These are phyloP conservation scores for Fraxinus anomala DNA, from an alignment of 257 asterid species.

Conservation along the genomic window DNA sequence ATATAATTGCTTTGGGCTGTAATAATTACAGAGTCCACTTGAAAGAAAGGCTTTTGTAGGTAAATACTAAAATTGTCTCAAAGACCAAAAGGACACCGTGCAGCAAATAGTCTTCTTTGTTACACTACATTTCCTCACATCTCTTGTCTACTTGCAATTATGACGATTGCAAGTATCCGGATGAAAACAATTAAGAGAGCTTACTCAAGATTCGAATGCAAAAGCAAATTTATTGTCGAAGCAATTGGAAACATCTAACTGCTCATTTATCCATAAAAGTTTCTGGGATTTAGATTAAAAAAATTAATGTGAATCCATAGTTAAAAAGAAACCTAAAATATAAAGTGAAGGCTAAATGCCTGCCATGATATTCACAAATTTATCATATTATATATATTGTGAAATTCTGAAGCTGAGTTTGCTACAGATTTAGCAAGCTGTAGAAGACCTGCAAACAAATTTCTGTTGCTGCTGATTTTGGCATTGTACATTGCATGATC, in stretches of 20 bases:
- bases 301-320: too few species aligned
- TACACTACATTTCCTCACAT: too few species aligned
- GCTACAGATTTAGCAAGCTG: slow-evolving; percentile 56
- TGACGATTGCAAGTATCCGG: too few species aligned
- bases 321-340: too few species aligned
- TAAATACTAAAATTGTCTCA: not conserved
- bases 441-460: slow-evolving; percentile 45
- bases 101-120: too few species aligned
- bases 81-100: not conserved
- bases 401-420: slow-evolving; percentile 48
- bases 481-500: slow-evolving; percentile 61
- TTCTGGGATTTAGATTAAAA: too few species aligned
- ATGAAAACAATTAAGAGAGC: too few species aligned
- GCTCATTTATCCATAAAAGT: too few species aligned
- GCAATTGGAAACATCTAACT: too few species aligned
- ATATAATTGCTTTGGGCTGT: not conserved
- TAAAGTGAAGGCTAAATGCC: not conserved
- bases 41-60: not conserved
- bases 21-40: not conserved
- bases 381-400: slow-evolving; percentile 1
- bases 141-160: too few species aligned
- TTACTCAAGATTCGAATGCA: too few species aligned
- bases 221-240: too few species aligned
- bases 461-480: slow-evolving; percentile 69
- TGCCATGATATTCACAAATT: slow-evolving; percentile 30